These are phyloP conservation scores for Beauveria sp. DNA, from an alignment of 2,329 filamentous ascomycete genomes.

Conservation along the genomic window DNA sequence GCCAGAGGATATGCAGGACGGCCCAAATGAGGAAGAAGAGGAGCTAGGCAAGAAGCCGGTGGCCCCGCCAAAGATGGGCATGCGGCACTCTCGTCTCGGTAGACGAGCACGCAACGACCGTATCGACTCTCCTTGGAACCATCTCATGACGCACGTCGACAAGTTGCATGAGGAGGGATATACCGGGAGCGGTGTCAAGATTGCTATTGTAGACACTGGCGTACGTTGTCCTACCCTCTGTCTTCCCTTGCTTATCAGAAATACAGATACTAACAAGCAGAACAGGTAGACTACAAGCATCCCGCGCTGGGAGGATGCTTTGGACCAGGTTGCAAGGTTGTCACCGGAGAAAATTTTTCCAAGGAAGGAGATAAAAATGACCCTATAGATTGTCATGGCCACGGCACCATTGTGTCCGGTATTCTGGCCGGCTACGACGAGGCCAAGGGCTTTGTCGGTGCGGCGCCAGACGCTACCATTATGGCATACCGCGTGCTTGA, in stretches of 20 bases:
- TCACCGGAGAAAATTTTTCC: neutral
- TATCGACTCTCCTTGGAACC: neutral
- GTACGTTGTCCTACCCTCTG: neutral
- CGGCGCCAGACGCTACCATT: neutral
- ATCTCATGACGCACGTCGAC: neutral
- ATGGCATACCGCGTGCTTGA: neutral
- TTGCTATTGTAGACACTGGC: neutral
- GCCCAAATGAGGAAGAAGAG: neutral
- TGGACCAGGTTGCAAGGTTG: neutral
- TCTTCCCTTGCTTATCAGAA: neutral
- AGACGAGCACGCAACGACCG: neutral
- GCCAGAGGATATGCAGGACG: neutral
- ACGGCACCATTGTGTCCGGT: slow-evolving; percentile 11
- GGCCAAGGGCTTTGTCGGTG: neutral
- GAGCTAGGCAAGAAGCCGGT: neutral
- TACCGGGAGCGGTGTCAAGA: neutral
- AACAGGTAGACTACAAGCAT: neutral
- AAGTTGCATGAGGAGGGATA: neutral
- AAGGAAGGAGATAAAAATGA: neutral
- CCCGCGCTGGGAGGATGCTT: neutral
- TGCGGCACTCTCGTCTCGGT: neutral
- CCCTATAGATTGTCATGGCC: slow-evolving; percentile 8
- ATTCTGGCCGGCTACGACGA: slow-evolving; percentile 1
- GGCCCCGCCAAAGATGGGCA: neutral
- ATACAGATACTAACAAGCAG: neutral